These are phyloP conservation scores for Aspergillus cristatus DNA, from an alignment of 495 filamentous ascomycete species.

Conservation along the genomic window DNA sequence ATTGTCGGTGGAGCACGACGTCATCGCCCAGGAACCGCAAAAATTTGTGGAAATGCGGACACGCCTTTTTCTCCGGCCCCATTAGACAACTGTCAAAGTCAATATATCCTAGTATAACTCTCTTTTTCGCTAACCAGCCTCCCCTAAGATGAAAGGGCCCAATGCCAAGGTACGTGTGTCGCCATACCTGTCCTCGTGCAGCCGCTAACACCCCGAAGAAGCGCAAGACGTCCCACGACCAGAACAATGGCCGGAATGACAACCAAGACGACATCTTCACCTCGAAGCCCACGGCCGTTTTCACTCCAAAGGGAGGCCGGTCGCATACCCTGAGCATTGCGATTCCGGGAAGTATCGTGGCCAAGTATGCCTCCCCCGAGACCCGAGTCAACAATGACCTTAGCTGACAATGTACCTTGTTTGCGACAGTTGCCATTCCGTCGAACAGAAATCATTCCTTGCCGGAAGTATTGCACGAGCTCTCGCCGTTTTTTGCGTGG, in stretches of 20 bases:
- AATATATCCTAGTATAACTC: not conserved
- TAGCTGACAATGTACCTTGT: not conserved
- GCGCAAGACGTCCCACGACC: constrained; percentile 5
- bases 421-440: constrained; percentile 40
- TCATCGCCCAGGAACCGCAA: not conserved
- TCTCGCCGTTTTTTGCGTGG: constrained; percentile 64
- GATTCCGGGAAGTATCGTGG: constrained; percentile 49
- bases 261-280: constrained; percentile 18
- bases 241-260: not conserved
- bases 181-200: not conserved
- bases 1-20: not conserved
- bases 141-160: not conserved
- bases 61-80: no score
- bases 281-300: constrained; percentile 49
- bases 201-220: constrained; percentile 1
- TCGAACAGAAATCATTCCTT: constrained; percentile 55
- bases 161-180: not conserved
- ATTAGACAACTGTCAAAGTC: no score
- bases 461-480: constrained; percentile 64
- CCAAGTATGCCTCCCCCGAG: constrained; percentile 36
- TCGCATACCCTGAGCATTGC: constrained; percentile 48
- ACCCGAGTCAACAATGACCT: not conserved
- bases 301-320: constrained; percentile 36
- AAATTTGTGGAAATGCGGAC: no score
- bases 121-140: not conserved